Evolutionary conservation across 345 rosid species (phyloP).

Genomic region (Hirschfeldia incana): DNA sequence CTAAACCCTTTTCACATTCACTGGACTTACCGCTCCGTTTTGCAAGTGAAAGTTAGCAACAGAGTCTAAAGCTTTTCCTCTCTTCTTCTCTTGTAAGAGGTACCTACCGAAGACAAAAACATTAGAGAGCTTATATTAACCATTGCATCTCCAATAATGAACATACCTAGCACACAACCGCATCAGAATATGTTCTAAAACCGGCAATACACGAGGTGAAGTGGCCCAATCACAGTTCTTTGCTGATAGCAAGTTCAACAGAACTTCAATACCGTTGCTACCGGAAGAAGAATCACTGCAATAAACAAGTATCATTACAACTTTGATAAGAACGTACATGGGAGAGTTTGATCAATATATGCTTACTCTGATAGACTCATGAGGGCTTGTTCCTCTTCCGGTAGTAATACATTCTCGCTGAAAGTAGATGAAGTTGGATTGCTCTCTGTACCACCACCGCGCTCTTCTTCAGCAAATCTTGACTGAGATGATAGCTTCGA

Average conservation of each 20-base stretch:
- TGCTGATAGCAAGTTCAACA: conserved; percentile 55
- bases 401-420: conserved; percentile 69
- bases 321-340: neutral
- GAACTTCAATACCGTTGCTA: conserved; percentile 71
- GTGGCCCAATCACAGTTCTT: conserved; percentile 57
- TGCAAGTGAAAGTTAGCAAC: conserved; percentile 99
- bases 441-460: conserved; percentile 34
- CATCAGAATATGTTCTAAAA: conserved; percentile 66
- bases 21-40: conserved; percentile 80
- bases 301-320: neutral
- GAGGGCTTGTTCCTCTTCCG: conserved; percentile 80
- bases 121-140: neutral
- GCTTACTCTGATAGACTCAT: conserved; percentile 57
- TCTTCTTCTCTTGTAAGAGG: conserved; percentile 86
- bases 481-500: conserved; percentile 84
- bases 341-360: neutral
- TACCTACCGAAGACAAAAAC: conserved; percentile 48
- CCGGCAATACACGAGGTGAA: conserved; percentile 50
- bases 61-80: conserved; percentile 94
- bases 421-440: conserved; percentile 35
- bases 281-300: conserved; percentile 54
- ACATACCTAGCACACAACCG: conserved; percentile 80
- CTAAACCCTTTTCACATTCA: neutral
- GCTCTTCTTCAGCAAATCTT: conserved; percentile 52
- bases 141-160: neutral